Base-by-base conservation (phyloP, 2,329 filamentous ascomycete species). In the Rachicladosporium sp. region DNA sequence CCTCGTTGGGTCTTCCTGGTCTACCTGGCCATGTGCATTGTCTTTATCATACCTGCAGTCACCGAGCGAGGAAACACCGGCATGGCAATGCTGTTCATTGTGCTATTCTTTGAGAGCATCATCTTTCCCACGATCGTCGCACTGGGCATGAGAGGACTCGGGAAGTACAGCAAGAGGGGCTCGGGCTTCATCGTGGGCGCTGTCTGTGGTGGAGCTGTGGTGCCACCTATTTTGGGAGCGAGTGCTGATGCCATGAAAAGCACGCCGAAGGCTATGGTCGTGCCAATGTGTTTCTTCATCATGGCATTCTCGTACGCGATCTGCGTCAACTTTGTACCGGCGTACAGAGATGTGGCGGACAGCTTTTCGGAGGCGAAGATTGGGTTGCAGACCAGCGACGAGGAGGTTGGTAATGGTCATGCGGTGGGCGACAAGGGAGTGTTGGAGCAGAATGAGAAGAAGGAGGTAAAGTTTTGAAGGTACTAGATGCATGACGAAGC, bases 51-150 rank as follows among this genome's bases (percentile, higher is more conserved):
- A 4, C 65, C 70, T 0, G 58, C 69, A 8, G 74, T 77, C 42
- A 68, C 63, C 4, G 65, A 70, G n/a, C 57, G 55, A 10, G 71
- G 68, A 23, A 67, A 69, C 40, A 60, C 64, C 0, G 71, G 71
- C 10, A 67, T 78, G 66, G 75, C 50, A 7, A 78, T 84, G 47
- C 64, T 82, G 2, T 67, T 79, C 44, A 12, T 55, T 23, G 81
- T 82, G 46, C 79, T 85, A 48, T 85, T 93, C 59, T 85, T 83
- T 53, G 84, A 49, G 89, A 82, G 80, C 0, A 84, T 86, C 37
- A 75, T 85, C 50, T 93, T 84, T 68, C 86, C 87, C 0, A 77
- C 88, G 1, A 78, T 91, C 43, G 86, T 87, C 49, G 78, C 82
- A 3, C 71, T 91, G 9, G 82, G 81, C 3, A 78, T 93, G 43